phyloP scores from a whole-genome alignment of 2,329 filamentous ascomycete genomes.

The Ceratocystis colombiana region DNA sequence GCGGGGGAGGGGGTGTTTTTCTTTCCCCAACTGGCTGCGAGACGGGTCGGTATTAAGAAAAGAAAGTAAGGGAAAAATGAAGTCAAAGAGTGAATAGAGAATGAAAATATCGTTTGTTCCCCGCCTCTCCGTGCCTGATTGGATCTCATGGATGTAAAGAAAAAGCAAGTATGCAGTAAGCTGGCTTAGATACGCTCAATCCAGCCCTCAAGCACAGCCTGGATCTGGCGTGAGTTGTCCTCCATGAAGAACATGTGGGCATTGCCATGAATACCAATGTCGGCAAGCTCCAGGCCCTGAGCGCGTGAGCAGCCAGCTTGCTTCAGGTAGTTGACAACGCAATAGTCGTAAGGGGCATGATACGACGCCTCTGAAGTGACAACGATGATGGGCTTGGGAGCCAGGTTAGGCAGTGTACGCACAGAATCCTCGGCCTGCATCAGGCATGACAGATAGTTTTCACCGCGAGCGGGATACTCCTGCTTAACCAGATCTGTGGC shows the following conservation, averaged over 20 bases:
- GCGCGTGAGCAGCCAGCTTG: constrained; percentile 35
- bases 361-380: constrained; percentile 38
- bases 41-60: background rate
- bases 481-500: constrained; percentile 32
- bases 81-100: background rate
- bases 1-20: no score
- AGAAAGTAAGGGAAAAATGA: background rate
- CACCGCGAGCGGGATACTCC: constrained; percentile 28
- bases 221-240: constrained; percentile 38
- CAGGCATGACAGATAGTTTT: constrained; percentile 29
- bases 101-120: background rate
- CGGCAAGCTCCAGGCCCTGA: constrained; percentile 30
- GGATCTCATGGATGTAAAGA: no score
- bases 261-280: constrained; percentile 37
- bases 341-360: constrained; percentile 40
- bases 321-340: constrained; percentile 35
- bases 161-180: background rate
- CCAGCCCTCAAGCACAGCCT: constrained; percentile 22
- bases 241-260: constrained; percentile 43
- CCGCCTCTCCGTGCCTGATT: no score
- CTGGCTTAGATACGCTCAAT: constrained; percentile 18
- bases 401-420: constrained; percentile 34
- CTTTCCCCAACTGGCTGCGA: no score
- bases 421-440: constrained; percentile 31
- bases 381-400: constrained; percentile 33